Evolutionary conservation across 768 basidiomycete species (phyloP).

Genomic region (Tephrocybe sp.): DNA sequence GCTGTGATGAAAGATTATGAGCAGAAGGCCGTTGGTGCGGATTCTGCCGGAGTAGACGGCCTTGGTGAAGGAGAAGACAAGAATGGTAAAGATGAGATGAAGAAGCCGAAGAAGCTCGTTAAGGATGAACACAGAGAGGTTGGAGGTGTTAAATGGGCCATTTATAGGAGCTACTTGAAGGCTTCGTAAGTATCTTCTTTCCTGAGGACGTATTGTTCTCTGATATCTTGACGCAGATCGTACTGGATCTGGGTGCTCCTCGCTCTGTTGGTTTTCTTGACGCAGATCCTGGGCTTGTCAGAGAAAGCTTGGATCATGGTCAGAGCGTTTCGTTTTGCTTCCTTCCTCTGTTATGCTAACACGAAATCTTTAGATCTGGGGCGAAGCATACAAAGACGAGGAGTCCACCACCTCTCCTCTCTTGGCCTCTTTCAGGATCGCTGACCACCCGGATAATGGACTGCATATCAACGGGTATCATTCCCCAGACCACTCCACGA

Average conservation of each 20-base stretch:
- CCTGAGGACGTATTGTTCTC: background rate
- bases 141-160: slow-evolving; percentile 79
- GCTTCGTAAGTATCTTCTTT: slow-evolving; percentile 51
- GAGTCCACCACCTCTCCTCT: slow-evolving; percentile 21
- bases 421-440: slow-evolving; percentile 32
- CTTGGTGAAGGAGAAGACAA: slow-evolving; percentile 22
- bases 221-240: slow-evolving; percentile 34
- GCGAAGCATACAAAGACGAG: slow-evolving; percentile 51
- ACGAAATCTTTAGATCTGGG: slow-evolving; percentile 49
- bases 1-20: slow-evolving; percentile 5
- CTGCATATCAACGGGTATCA: slow-evolving; percentile 31
- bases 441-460: slow-evolving; percentile 40
- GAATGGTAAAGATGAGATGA: slow-evolving; percentile 26
- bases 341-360: background rate
- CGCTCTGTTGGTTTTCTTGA: slow-evolving; percentile 41
- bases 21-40: slow-evolving; percentile 18
- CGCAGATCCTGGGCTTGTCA: slow-evolving; percentile 47
- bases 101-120: slow-evolving; percentile 70
- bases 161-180: slow-evolving; percentile 66
- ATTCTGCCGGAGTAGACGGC: slow-evolving; percentile 11
- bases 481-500: slow-evolving; percentile 22
- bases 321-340: background rate
- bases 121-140: slow-evolving; percentile 81
- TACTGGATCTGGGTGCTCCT: slow-evolving; percentile 68
- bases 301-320: slow-evolving; percentile 82